A percentile compares a stretch with the other conserved stretches of the same genome.
phyloP scores from a whole-genome alignment of 768 basidiomycete species.

The Tephrocybe sp. region DNA sequence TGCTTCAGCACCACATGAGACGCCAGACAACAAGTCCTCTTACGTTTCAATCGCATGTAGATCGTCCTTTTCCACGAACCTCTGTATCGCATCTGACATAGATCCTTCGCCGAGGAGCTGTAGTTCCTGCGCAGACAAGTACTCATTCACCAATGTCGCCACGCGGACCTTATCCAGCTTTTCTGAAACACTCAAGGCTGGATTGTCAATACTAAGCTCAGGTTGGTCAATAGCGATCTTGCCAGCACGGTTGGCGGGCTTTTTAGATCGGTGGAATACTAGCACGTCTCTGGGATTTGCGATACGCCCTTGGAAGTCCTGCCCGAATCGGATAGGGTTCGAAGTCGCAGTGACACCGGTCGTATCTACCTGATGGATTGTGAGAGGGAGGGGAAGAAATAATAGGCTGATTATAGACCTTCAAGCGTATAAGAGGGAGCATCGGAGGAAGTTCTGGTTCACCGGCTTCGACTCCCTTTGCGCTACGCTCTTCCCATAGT shows the following conservation, averaged over 20 bases:
- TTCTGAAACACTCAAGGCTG: slow-evolving; percentile 60
- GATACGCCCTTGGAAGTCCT: slow-evolving; percentile 85
- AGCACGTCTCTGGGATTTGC: slow-evolving; percentile 95
- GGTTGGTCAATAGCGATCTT: slow-evolving; percentile 77
- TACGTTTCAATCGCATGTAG: slow-evolving; percentile 87
- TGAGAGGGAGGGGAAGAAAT: background rate
- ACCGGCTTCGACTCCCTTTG: slow-evolving; percentile 54
- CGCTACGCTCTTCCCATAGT: slow-evolving; percentile 76
- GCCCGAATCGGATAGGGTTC: slow-evolving; percentile 95
- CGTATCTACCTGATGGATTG: slow-evolving; percentile 72
- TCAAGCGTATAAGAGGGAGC: slow-evolving; percentile 86
- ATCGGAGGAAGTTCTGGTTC: slow-evolving; percentile 63
- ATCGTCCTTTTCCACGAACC: slow-evolving; percentile 98
- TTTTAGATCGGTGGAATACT: slow-evolving; percentile 84
- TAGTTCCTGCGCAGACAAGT: slow-evolving; percentile 87
- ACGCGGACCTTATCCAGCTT: slow-evolving; percentile 82
- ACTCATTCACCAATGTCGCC: slow-evolving; percentile 87
- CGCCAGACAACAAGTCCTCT: slow-evolving; percentile 24
- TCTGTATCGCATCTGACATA: slow-evolving; percentile 91
- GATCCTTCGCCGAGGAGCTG: slow-evolving; percentile 87
- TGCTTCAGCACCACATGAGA: slow-evolving; percentile 4
- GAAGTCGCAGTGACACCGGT: slow-evolving; percentile 88
- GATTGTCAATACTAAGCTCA: slow-evolving; percentile 79
- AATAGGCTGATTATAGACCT: slow-evolving; percentile 40
- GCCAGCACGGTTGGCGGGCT: slow-evolving; percentile 40